Percentiles rank a stretch among this genome's conserved stretches.
Conservation (phyloP, 352 stramenopile genomes). For the Globisporangium ultimum region DNA sequence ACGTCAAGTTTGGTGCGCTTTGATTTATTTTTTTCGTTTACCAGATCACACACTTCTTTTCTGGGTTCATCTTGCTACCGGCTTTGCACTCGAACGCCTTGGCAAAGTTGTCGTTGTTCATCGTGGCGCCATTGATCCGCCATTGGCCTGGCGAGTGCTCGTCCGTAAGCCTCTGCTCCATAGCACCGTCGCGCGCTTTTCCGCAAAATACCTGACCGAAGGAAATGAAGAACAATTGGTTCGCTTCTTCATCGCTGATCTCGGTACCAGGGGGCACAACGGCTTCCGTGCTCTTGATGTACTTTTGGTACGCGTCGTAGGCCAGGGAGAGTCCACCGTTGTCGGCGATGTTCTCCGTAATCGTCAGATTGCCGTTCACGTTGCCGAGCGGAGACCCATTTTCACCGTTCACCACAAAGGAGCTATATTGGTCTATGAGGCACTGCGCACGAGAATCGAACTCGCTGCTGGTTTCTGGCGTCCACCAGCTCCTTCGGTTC, state of each 20-base stretch:
- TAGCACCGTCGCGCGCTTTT: conserved; percentile 36
- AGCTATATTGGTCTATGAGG: conserved; percentile 49
- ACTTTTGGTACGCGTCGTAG: conserved; percentile 50
- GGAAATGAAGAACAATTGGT: conserved; percentile 65
- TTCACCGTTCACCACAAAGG: conserved; percentile 30
- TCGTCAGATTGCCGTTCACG: conserved; percentile 58
- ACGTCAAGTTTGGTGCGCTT: too few relatives aligned
- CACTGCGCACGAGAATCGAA: conserved; percentile 64
- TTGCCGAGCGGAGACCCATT: conserved; percentile 29
- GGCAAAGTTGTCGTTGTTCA: conserved; percentile 60
- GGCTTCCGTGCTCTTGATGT: conserved; percentile 8
- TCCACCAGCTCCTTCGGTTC: conserved; percentile 92
- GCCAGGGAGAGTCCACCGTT: conserved; percentile 63
- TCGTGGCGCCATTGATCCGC: conserved; percentile 59
- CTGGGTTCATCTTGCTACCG: conserved; percentile 41
- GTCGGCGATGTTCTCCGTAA: conserved; percentile 79
- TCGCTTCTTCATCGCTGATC: conserved; percentile 18
- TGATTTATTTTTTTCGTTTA: conserved; percentile 12
- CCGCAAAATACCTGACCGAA: conserved; percentile 64
- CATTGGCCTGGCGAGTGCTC: conserved; percentile 35
- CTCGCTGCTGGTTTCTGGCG: conserved; percentile 51
- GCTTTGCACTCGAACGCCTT: conserved; percentile 42
- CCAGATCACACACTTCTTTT: conserved; percentile 48
- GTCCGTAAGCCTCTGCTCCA: conserved; percentile 39
- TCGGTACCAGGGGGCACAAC: not conserved